Percentiles rank a stretch among this genome's conserved stretches.
phyloP scores from a whole-genome alignment of 2,329 filamentous ascomycete species.

The Fusarium devonianum region DNA sequence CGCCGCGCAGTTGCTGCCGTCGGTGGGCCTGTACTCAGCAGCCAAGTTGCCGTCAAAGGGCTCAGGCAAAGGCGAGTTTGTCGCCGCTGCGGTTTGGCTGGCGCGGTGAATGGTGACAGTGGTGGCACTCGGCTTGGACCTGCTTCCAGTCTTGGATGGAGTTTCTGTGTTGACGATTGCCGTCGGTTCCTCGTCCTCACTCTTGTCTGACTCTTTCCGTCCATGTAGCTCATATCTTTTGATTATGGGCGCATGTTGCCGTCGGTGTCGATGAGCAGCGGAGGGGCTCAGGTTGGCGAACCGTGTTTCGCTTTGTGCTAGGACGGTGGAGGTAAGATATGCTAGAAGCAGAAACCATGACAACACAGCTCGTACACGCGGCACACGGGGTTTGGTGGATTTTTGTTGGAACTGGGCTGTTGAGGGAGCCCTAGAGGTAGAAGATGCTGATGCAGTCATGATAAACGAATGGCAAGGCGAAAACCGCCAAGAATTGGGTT shows the following conservation, averaged over 20 bases:
- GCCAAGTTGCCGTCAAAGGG: conserved; percentile 71
- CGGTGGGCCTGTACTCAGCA: conserved; percentile 64
- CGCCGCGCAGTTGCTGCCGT: conserved; percentile 62
- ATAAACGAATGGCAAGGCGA: conserved; percentile 30
- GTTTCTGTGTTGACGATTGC: conserved; percentile 26
- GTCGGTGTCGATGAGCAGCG: conserved; percentile 22
- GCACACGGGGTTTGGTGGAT: conserved; percentile 5
- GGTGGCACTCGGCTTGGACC: conserved; percentile 24
- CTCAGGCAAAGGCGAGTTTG: conserved; percentile 60
- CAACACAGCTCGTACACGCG: conserved; percentile 24
- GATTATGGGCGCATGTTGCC: conserved; percentile 12
- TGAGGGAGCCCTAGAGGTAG: conserved; percentile 6
- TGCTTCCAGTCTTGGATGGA: conserved; percentile 23
- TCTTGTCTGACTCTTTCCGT: conserved; percentile 24
- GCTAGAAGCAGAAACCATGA: conserved; percentile 30
- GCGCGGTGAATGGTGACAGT: conserved; percentile 37
- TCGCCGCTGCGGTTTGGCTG: conserved; percentile 31
- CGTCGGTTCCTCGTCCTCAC: conserved; percentile 22
- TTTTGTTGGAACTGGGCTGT: conserved; percentile 2
- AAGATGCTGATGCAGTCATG: conserved; percentile 26
- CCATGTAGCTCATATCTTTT: conserved; percentile 19
- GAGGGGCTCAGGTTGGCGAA: conserved; percentile 1
- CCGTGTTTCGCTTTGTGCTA: conserved; percentile 30
- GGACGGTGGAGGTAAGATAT: conserved; percentile 34
- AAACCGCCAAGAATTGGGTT: conserved; percentile 10